These are phyloP conservation scores for Aristolochia fimbriata DNA, from an alignment of 164 flowering plant genomes.

Conservation along the genomic window DNA sequence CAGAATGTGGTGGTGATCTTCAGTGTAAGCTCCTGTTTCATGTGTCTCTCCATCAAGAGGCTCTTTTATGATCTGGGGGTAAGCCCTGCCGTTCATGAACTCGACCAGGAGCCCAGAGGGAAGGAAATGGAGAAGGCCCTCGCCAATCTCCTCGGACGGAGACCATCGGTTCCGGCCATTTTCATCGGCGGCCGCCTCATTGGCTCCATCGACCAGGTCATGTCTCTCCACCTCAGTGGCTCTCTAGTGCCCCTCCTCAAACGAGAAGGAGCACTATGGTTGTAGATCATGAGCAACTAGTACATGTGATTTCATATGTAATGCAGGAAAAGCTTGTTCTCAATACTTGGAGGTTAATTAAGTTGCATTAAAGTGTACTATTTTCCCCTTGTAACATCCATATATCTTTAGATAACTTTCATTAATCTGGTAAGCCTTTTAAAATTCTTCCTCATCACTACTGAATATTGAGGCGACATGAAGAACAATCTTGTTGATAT, in stretches of 20 bases:
- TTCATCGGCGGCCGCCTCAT: conserved; percentile 28
- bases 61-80: conserved; percentile 28
- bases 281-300: conserved; percentile 1
- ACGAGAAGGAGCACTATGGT: conserved; percentile 36
- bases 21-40: conserved; percentile 30
- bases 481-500: too few species aligned
- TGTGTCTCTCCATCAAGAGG: conserved; percentile 29
- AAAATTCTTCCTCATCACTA: too few species aligned
- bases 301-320: too few species aligned
- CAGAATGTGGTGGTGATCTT: conserved; percentile 33
- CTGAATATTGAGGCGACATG: too few species aligned
- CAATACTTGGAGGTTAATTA: too few species aligned
- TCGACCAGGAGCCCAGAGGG: conserved; percentile 29
- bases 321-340: too few species aligned
- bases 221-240: conserved; percentile 32
- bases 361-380: too few species aligned
- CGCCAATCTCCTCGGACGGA: conserved; percentile 13
- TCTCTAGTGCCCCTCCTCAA: conserved; percentile 28
- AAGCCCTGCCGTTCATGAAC: conserved; percentile 27
- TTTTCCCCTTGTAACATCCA: too few species aligned
- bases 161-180: conserved; percentile 25
- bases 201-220: conserved; percentile 21
- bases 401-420: too few species aligned
- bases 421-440: too few species aligned
- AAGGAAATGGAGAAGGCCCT: conserved; percentile 30